Evolutionary conservation across 1,139 yeast genomes (phyloP).

Genomic region (Meyerozyma sp.): DNA sequence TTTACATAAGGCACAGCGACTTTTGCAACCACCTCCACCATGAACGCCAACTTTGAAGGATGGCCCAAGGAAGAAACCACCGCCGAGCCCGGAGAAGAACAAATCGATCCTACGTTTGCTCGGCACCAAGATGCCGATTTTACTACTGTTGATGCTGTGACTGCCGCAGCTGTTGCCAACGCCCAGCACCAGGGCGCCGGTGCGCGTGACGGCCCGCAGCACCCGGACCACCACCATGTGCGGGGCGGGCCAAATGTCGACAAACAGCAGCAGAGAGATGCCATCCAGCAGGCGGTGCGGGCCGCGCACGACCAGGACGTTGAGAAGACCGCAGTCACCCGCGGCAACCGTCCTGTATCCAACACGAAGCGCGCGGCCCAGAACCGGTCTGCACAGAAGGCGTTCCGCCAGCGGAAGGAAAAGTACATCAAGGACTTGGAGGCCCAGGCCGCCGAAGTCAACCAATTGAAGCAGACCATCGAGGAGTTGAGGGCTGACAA

Average conservation of each 20-base stretch:
- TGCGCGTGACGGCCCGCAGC: neutral
- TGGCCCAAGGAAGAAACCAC: conserved; percentile 20
- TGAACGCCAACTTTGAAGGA: conserved; percentile 21
- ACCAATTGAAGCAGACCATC: conserved; percentile 53
- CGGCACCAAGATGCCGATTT: conserved; percentile 20
- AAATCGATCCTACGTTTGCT: conserved; percentile 28
- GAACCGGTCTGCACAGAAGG: conserved; percentile 83
- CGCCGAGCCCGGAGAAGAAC: conserved; percentile 13
- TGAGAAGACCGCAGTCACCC: neutral
- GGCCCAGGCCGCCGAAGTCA: conserved; percentile 57
- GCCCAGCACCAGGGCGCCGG: conserved; percentile 12
- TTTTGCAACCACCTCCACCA: conserved; percentile 5
- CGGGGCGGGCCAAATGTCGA: conserved; percentile 10
- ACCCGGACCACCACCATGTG: conserved; percentile 9
- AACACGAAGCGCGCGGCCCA: conserved; percentile 82
- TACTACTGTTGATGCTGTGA: conserved; percentile 24
- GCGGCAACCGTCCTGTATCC: conserved; percentile 37
- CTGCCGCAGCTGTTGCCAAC: conserved; percentile 27
- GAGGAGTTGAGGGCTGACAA: conserved; percentile 66
- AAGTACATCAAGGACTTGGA: conserved; percentile 74
- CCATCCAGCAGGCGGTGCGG: conserved; percentile 3
- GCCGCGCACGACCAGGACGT: conserved; percentile 2
- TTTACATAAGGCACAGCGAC: neutral
- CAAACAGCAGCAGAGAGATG: conserved; percentile 9
- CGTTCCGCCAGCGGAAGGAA: conserved; percentile 79